phyloP scores from a whole-genome alignment of 2,329 filamentous ascomycete species.

The Alternaria alternata region DNA sequence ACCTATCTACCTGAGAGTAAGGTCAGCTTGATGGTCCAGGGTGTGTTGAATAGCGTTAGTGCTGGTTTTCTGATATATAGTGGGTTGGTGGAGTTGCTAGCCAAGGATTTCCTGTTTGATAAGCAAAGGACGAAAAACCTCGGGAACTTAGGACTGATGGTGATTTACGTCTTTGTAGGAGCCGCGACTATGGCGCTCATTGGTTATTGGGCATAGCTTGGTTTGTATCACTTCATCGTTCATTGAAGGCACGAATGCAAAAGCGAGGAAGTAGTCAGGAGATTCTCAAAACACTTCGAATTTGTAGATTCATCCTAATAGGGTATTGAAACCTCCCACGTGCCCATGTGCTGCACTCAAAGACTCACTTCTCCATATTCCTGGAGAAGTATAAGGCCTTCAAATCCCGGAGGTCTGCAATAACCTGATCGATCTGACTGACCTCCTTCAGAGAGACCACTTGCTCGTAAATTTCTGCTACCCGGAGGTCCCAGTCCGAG shows the following conservation, averaged over 20 bases:
- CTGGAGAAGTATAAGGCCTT: conserved; percentile 1
- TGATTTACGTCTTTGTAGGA: conserved; percentile 9
- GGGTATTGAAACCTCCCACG: not conserved
- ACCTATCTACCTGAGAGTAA: conserved; percentile 9
- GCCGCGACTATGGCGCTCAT: conserved; percentile 8
- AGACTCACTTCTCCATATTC: not conserved
- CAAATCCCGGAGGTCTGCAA: conserved; percentile 3
- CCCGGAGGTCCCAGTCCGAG: not conserved
- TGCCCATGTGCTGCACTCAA: not conserved
- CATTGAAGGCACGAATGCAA: not conserved
- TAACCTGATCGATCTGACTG: conserved; percentile 1
- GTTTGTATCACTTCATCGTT: not conserved
- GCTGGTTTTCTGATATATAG: conserved; percentile 10
- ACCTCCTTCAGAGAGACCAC: not conserved
- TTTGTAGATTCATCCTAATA: not conserved
- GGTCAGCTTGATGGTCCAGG: conserved; percentile 3
- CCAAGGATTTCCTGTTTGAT: conserved; percentile 12
- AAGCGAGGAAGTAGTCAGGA: not conserved
- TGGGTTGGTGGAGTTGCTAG: conserved; percentile 9
- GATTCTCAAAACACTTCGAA: not conserved
- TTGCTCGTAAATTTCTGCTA: conserved; percentile 3
- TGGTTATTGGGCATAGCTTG: conserved; percentile 4
- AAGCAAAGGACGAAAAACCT: conserved; percentile 7
- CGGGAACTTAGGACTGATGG: not conserved
- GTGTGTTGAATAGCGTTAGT: conserved; percentile 10